phyloP scores from a whole-genome alignment of 108 stramenopile species.

The Bacterosira constricta region DNA sequence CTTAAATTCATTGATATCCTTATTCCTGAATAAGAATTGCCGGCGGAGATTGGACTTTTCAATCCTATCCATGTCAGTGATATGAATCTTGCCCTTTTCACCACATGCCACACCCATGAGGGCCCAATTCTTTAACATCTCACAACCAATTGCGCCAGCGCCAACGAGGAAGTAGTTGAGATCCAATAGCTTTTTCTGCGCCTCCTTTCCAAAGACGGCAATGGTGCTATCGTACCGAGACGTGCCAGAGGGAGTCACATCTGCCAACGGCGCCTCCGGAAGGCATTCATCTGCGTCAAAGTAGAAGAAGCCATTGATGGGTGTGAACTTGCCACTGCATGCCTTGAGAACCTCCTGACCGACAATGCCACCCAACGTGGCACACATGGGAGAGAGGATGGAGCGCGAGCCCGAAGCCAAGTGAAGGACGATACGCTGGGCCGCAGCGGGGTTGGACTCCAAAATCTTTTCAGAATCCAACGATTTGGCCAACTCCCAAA shows the following conservation, averaged over 20 bases:
- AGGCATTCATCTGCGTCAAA: constrained; percentile 95
- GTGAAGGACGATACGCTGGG: constrained; percentile 70
- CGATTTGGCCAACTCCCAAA: constrained; percentile 73
- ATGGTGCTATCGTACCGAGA: constrained; percentile 86
- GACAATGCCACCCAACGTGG: constrained; percentile 96
- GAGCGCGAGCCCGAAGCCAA: constrained; percentile 86
- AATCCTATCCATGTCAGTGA: constrained; percentile 99
- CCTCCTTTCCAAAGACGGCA: constrained; percentile 83
- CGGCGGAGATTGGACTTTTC: constrained; percentile 96
- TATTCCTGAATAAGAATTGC: constrained; percentile 97
- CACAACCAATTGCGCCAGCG: constrained; percentile 99
- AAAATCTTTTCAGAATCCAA: constrained; percentile 56
- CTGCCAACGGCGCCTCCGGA: constrained; percentile 78
- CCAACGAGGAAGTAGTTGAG: constrained; percentile 95
- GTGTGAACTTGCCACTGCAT: constrained; percentile 97
- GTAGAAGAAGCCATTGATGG: constrained; percentile 96
- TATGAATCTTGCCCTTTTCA: constrained; percentile 78
- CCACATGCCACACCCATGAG: constrained; percentile 97
- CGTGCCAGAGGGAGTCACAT: constrained; percentile 64
- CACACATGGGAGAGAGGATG: constrained; percentile 94
- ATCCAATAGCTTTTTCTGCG: constrained; percentile 75
- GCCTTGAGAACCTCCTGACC: constrained; percentile 99
- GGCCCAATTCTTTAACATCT: constrained; percentile 99
- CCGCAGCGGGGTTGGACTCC: constrained; percentile 35
- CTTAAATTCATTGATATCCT: constrained; percentile 95